Base-by-base conservation (phyloP, 495 filamentous ascomycete genomes). In the Hamigera avellanea region DNA sequence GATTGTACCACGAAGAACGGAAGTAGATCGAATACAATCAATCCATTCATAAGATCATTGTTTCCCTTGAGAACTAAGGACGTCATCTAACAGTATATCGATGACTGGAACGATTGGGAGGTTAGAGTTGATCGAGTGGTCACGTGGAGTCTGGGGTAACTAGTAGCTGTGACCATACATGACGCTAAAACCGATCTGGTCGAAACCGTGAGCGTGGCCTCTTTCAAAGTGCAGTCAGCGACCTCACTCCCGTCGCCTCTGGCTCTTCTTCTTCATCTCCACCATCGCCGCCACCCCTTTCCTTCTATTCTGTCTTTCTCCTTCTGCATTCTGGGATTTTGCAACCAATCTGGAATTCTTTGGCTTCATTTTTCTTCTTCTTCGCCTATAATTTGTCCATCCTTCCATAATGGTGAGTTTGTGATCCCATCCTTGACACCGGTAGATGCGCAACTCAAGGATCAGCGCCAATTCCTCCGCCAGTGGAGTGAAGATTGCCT, bases 201-300 rank as follows among this genome's bases (percentile, higher is more conserved):
- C 43, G 49, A 58, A 62, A 61, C 41, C 54, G 61, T 50, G 59
- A 65, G 59, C 61, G 61, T 65, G 61, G 59, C 61, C 61, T 64
- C 61, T 61, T 59, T 58, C 49, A 50, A 13, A n/a, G 28, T 47
- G 53, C 54, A 52, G 49, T 43, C 44, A 36, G 32, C 42, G 45
- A 54, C 50, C 41, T 56, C 50, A 40, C 34, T 32, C 41, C 35
- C 19, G 15, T 32, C 25, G 10, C 33, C 21, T 36, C 30, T 33
- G 21, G 4, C 21, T 23, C 21, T 23, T 23, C 21, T 4, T 5
- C 4, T 9, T 23, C 28, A 4, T 30, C 28, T 25, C 26, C 37
- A 18, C 23, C 43, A 33, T 36, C 35, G 16, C 31, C 40, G 27
- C 17, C 19, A 27, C 37, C 16, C 19, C 35, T 39, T 26, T 15